Evolutionary conservation across 176 grass and related monocot species (phyloP).

Genomic region (Carex pumila): DNA sequence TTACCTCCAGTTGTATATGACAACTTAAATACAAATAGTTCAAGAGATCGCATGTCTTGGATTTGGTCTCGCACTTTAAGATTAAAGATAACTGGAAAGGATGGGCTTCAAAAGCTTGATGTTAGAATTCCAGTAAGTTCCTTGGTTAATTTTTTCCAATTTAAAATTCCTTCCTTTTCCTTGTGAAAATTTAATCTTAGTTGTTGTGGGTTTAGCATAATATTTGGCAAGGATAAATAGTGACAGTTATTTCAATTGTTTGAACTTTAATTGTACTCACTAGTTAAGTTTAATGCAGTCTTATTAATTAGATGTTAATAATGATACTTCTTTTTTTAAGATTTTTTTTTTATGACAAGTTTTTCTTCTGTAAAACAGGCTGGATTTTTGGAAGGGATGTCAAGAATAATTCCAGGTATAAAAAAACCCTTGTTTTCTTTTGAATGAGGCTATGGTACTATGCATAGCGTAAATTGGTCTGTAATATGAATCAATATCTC

Average conservation of each 20-base stretch:
- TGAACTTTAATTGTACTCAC: neutral
- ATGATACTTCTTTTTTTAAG: neutral
- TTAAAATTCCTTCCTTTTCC: neutral
- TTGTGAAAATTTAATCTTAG: neutral
- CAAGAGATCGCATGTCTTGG: constrained; percentile 40
- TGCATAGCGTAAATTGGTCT: too few relatives aligned
- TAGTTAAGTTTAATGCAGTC: neutral
- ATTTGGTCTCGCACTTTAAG: constrained; percentile 78
- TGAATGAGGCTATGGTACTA: too few relatives aligned
- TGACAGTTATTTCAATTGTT: neutral
- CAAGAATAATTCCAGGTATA: constrained; percentile 77
- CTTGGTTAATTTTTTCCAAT: neutral
- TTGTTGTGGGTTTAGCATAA: neutral
- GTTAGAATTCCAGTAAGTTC: constrained; percentile 79
- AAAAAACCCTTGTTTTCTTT: neutral
- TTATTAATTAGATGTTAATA: neutral
- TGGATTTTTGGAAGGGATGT: constrained; percentile 92
- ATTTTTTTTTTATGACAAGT: neutral
- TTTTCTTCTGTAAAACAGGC: constrained; percentile 46
- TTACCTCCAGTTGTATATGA: constrained; percentile 53
- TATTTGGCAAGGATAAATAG: neutral
- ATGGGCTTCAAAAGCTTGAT: constrained; percentile 81
- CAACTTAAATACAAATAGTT: constrained; percentile 44
- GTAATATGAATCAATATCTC: too few relatives aligned
- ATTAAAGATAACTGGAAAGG: constrained; percentile 78